phyloP scores from a whole-genome alignment of 352 stramenopile genomes.

The Phytophthora sp. region DNA sequence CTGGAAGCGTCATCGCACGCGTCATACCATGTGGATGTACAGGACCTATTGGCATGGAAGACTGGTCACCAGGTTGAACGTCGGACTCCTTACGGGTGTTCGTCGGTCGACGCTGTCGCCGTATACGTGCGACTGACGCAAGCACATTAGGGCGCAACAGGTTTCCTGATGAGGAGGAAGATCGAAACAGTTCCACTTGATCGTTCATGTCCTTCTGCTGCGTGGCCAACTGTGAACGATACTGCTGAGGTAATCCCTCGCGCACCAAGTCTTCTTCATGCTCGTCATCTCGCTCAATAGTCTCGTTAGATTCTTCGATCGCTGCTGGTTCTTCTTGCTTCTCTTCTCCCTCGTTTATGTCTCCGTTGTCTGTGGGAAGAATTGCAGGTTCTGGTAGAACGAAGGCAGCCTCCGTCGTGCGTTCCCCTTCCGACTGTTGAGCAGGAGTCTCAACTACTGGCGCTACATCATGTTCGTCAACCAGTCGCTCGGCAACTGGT shows the following conservation, averaged over 20 bases:
- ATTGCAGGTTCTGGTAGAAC: background rate
- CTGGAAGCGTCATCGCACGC: background rate
- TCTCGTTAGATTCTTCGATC: no score
- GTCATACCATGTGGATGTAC: background rate
- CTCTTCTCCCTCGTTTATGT: background rate
- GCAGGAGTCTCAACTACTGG: background rate
- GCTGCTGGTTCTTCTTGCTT: constrained; percentile 26
- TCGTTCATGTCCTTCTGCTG: constrained; percentile 40
- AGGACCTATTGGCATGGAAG: background rate
- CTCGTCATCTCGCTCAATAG: no score
- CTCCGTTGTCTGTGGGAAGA: background rate
- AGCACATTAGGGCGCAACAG: constrained; percentile 7
- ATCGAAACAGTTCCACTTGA: constrained; percentile 34
- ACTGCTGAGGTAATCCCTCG: constrained; percentile 30
- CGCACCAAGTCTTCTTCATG: no score
- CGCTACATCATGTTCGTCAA: constrained; percentile 1
- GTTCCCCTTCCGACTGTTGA: constrained; percentile 33
- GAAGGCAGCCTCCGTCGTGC: constrained; percentile 24
- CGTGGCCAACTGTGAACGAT: constrained; percentile 33
- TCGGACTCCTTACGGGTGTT: constrained; percentile 35
- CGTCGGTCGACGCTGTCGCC: constrained; percentile 40
- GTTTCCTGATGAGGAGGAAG: constrained; percentile 23
- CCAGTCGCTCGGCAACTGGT: constrained; percentile 1
- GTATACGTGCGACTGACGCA: constrained; percentile 38
- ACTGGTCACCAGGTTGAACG: constrained; percentile 8